Conservation (phyloP, 768 basidiomycete genomes). For the Agaricus sinodeliciosus region DNA sequence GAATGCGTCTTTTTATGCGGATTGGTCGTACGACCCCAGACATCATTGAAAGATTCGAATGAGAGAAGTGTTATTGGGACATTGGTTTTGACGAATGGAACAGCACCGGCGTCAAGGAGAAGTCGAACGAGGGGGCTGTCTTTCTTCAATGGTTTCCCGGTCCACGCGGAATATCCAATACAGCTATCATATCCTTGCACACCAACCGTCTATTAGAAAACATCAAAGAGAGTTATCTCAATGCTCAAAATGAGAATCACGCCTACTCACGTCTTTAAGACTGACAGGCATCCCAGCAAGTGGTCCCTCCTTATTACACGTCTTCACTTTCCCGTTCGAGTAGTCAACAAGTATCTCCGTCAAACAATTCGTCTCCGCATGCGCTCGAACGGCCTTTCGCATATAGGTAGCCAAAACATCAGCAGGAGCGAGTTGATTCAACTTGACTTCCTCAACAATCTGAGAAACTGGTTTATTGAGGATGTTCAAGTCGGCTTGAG, state of each 20-base stretch:
- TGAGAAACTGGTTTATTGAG: conserved; percentile 23
- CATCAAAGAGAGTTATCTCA: background rate
- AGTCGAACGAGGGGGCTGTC: conserved; percentile 48
- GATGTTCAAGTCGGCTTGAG: conserved; percentile 20
- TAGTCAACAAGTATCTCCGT: conserved; percentile 49
- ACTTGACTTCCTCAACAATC: conserved; percentile 25
- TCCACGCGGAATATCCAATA: conserved; percentile 51
- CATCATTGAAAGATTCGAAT: conserved; percentile 49
- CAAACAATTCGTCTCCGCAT: conserved; percentile 51
- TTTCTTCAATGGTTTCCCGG: conserved; percentile 33
- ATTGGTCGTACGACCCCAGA: conserved; percentile 56
- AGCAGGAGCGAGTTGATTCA: conserved; percentile 21
- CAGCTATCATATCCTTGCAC: conserved; percentile 52
- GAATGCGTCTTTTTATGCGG: conserved; percentile 49
- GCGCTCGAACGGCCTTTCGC: conserved; percentile 42
- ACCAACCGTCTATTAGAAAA: conserved; percentile 36
- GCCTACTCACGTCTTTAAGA: conserved; percentile 41
- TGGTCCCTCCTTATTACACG: conserved; percentile 31
- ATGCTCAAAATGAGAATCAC: conserved; percentile 4
- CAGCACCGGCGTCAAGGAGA: conserved; percentile 53
- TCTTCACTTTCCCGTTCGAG: conserved; percentile 27
- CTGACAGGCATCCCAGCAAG: conserved; percentile 58
- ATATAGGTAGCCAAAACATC: conserved; percentile 38
- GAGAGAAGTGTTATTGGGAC: conserved; percentile 52
- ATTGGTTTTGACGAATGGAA: conserved; percentile 66